These are phyloP conservation scores for Ganoderma leucocontextum DNA, from an alignment of 1,284 basidiomycete genomes.

Conservation along the genomic window DNA sequence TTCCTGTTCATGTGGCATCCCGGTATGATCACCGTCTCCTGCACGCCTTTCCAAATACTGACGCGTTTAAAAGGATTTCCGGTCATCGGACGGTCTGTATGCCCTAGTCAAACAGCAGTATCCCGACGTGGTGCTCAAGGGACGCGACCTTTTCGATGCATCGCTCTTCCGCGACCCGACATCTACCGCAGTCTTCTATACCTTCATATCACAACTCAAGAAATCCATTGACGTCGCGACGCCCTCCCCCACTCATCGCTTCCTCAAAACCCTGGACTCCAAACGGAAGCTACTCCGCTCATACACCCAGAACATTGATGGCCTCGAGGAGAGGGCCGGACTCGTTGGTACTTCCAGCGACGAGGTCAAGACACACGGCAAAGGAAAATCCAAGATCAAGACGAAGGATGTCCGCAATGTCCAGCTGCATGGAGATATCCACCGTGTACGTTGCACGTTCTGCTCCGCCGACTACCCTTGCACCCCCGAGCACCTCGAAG, in stretches of 20 bases:
- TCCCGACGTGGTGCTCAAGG: constrained; percentile 85
- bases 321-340: constrained; percentile 85
- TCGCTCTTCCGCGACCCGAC: constrained; percentile 84
- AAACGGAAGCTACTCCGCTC: constrained; percentile 89
- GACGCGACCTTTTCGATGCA: constrained; percentile 90
- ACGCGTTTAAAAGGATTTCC: constrained; percentile 74
- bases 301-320: constrained; percentile 97
- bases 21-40: constrained; percentile 60
- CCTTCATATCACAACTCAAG: constrained; percentile 93
- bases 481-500: constrained; percentile 61
- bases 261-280: constrained; percentile 85
- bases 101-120: constrained; percentile 86
- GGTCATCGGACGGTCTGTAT: constrained; percentile 89
- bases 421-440: constrained; percentile 93
- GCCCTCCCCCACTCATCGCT: constrained; percentile 88
- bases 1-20: constrained; percentile 92
- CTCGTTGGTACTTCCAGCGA: constrained; percentile 70
- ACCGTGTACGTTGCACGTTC: constrained; percentile 84
- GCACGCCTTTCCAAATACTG: neutral
- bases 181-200: constrained; percentile 92
- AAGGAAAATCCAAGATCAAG: constrained; percentile 70
- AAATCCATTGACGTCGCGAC: constrained; percentile 81
- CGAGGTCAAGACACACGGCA: constrained; percentile 57
- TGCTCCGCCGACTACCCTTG: constrained; percentile 83
- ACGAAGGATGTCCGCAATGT: constrained; percentile 82